Conservation (phyloP, 805 yeast species). For the Candida khao-thaluensis region DNA sequence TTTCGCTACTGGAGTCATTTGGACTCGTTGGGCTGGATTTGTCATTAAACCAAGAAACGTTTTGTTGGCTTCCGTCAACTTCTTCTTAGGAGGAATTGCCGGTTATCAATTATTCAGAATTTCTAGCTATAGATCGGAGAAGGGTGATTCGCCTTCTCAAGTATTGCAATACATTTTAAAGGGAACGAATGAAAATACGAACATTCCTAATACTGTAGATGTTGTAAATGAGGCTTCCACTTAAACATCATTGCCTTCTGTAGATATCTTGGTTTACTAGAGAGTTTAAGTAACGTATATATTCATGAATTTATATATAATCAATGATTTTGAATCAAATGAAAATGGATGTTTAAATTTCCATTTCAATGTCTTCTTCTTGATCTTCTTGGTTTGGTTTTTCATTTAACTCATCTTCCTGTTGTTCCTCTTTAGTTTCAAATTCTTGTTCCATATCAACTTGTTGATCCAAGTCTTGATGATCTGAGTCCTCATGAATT, state of each 20-base stretch:
- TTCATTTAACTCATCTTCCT: no score
- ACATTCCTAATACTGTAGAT: slow-evolving; percentile 8
- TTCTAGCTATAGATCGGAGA: slow-evolving; percentile 56
- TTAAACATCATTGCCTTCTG: not conserved
- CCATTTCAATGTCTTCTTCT: slow-evolving; percentile 8
- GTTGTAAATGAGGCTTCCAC: slow-evolving; percentile 1
- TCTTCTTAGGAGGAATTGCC: slow-evolving; percentile 89
- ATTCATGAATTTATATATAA: slow-evolving; percentile 8
- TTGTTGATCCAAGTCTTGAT: no score
- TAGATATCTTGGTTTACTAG: slow-evolving; percentile 1
- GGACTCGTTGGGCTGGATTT: slow-evolving; percentile 96
- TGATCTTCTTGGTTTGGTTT: no score
- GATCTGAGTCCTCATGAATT: no score
- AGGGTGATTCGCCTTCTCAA: slow-evolving; percentile 63
- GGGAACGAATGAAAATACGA: slow-evolving; percentile 30
- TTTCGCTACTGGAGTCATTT: slow-evolving; percentile 86
- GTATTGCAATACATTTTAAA: slow-evolving; percentile 57
- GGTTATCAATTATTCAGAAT: slow-evolving; percentile 79
- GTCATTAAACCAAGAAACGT: slow-evolving; percentile 87
- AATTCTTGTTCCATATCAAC: no score
- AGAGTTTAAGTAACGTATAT: slow-evolving; percentile 1
- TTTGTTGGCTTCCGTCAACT: slow-evolving; percentile 88
- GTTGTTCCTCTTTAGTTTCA: no score
- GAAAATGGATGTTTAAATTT: not conserved
- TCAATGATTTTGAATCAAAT: not conserved